Conservation (phyloP, 768 basidiomycete genomes). For the Psilocybe azurescens region DNA sequence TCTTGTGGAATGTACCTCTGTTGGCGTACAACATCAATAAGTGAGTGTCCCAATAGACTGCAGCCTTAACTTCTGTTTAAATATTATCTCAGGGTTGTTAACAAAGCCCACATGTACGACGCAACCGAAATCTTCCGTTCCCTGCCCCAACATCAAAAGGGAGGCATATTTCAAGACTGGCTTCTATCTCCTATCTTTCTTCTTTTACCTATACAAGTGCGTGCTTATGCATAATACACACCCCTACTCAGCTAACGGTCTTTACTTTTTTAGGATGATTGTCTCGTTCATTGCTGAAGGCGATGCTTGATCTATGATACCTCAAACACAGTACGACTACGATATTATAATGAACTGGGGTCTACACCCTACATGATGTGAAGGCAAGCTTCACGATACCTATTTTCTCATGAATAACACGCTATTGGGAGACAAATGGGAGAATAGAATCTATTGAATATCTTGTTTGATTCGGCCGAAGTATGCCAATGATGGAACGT, state of each 20-base stretch:
- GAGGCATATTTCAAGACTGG: conserved; percentile 94
- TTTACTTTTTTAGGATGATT: conserved; percentile 66
- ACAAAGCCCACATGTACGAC: conserved; percentile 97
- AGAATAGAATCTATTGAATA: conserved; percentile 9
- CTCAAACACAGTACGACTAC: conserved; percentile 9
- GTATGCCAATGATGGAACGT: too few species aligned
- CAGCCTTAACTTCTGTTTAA: neutral
- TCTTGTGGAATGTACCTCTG: conserved; percentile 87
- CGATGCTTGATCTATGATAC: conserved; percentile 40
- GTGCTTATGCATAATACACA: conserved; percentile 29
- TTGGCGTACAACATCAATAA: conserved; percentile 94
- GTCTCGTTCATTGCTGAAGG: conserved; percentile 81
- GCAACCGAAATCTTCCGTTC: conserved; percentile 99
- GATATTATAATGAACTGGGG: conserved; percentile 14
- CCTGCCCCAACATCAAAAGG: conserved; percentile 88
- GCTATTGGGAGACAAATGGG: conserved; percentile 7
- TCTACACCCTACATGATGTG: conserved; percentile 11
- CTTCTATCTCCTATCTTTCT: conserved; percentile 89
- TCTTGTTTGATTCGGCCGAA: neutral
- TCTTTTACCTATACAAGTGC: conserved; percentile 90
- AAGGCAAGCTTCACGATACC: conserved; percentile 2
- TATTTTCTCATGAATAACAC: conserved; percentile 6
- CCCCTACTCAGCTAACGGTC: conserved; percentile 1
- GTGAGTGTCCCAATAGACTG: conserved; percentile 50
- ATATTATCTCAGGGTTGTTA: conserved; percentile 34